Evolutionary conservation across 768 basidiomycete species (phyloP), one percentile per base, ranked within the genome.

Genomic region (Serendipita indica): DNA sequence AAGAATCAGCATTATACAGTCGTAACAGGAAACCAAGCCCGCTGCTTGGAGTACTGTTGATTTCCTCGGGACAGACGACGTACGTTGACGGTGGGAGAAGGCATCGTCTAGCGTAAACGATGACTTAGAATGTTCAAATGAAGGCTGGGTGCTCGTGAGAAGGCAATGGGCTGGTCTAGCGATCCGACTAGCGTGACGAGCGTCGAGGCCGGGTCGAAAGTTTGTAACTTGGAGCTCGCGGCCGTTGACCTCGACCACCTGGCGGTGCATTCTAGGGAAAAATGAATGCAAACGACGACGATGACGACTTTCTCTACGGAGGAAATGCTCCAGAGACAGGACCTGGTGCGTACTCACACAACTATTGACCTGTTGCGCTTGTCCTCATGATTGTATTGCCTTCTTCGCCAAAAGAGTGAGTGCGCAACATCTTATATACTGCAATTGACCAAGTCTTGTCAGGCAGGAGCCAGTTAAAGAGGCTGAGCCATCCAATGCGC

Each of bases 221-320:
- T 20, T 54, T 18, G n/a, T 54, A n/a, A n/a, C n/a, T n/a, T n/a
- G n/a, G n/a, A n/a, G n/a, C n/a, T n/a, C n/a, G 10, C 35, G n/a
- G n/a, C 35, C n/a, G 10, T 37, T 10, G 35, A 10, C 35, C n/a
- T n/a, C 35, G 10, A 37, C 35, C 35, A 37, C 35, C 35, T 10
- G n/a, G n/a, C 10, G 35, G 10, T 10, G 4, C n/a, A 27, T 54
- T 28, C n/a, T n/a, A n/a, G 4, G 32, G 7, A 7, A 33, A 22
- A 18, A 54, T 54, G 49, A 54, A 54, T 18, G 49, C 32, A 4
- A 28, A 22, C 10, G 49, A 54, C 22, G 49, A 54, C 49, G 49
- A 54, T 30, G 49, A 54, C n/a, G 49, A 54, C n/a, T 54, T 54
- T 54, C 30, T 54, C 7, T 54, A 54, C 25, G 49, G 49, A 54